Conservation (phyloP, 1,139 yeast species). For the Zygotorulaspora mrakii region DNA sequence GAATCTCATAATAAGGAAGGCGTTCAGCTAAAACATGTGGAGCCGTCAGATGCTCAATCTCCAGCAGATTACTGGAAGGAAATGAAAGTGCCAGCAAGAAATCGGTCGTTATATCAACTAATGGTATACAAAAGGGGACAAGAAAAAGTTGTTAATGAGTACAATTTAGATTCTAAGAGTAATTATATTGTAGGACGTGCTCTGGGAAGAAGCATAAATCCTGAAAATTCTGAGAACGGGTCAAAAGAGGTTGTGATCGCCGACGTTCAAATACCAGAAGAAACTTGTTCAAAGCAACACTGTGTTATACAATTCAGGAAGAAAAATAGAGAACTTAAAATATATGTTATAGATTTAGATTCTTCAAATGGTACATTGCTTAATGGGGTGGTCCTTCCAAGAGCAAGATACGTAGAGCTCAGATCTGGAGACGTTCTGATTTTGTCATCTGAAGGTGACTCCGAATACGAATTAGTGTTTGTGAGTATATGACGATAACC, state of each 20-base stretch:
- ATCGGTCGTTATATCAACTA: slow-evolving; percentile 28
- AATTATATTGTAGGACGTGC: slow-evolving; percentile 45
- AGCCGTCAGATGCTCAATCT: slow-evolving; percentile 42
- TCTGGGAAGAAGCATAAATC: slow-evolving; percentile 12
- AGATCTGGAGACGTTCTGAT: slow-evolving; percentile 46
- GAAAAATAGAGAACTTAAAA: slow-evolving; percentile 27
- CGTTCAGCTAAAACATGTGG: slow-evolving; percentile 43
- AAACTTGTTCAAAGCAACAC: slow-evolving; percentile 50
- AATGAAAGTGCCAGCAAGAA: slow-evolving; percentile 30
- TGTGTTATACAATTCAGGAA: slow-evolving; percentile 52
- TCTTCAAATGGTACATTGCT: slow-evolving; percentile 53
- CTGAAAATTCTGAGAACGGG: slow-evolving; percentile 10
- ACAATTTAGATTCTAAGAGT: slow-evolving; percentile 36
- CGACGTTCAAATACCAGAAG: slow-evolving; percentile 45
- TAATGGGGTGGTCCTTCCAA: slow-evolving; percentile 46
- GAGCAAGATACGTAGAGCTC: slow-evolving; percentile 47
- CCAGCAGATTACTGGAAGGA: slow-evolving; percentile 34
- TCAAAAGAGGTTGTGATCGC: slow-evolving; percentile 40
- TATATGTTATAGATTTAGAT: slow-evolving; percentile 51
- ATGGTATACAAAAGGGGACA: slow-evolving; percentile 23
- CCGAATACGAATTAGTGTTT: slow-evolving; percentile 28
- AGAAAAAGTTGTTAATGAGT: slow-evolving; percentile 26
- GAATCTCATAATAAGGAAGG: slow-evolving; percentile 45
- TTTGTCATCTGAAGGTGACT: slow-evolving; percentile 43
- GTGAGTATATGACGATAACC: slow-evolving; percentile 11